Percentiles rank a stretch among this genome's conserved stretches.
Evolutionary conservation across 169 alveolate species (phyloP).

Genomic region (Cyclospora cayetanensis): DNA sequence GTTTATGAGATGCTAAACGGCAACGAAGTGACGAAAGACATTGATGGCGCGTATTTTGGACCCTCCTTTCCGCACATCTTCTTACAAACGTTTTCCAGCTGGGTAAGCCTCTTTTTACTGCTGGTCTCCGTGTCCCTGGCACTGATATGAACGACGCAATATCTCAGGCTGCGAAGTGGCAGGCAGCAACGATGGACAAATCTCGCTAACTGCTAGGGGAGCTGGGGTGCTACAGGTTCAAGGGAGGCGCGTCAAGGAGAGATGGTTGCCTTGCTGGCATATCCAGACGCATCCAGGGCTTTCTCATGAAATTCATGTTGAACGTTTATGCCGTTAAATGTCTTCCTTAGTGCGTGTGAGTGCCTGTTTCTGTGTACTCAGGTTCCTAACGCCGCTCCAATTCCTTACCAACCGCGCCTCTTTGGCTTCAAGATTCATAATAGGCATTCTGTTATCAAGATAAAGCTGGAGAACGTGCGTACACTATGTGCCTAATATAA

Average conservation of each 20-base stretch:
- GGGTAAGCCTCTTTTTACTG: conserved; percentile 41
- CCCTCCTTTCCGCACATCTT: conserved; percentile 91
- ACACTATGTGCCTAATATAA: background rate
- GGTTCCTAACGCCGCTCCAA: conserved; percentile 58
- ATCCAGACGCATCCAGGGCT: background rate
- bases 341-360: too few relatives aligned
- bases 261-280: background rate
- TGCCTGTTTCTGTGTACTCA: background rate
- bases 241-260: too few relatives aligned
- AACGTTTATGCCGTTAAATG: too few relatives aligned
- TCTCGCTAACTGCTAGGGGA: too few relatives aligned
- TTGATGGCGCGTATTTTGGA: conserved; percentile 95
- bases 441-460: conserved; percentile 5
- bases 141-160: too few relatives aligned
- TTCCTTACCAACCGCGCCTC: conserved; percentile 46
- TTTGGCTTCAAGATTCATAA: conserved; percentile 64
- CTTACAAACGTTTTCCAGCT: conserved; percentile 82
- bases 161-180: too few relatives aligned
- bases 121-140: background rate
- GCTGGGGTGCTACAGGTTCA: too few relatives aligned
- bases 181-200: too few relatives aligned
- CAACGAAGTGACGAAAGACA: conserved; percentile 72
- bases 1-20: conserved; percentile 81
- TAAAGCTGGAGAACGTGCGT: conserved; percentile 52
- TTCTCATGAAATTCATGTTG: too few relatives aligned